These are phyloP conservation scores for Solanum tarapatanum DNA, from an alignment of 257 asterid genomes.

Conservation along the genomic window DNA sequence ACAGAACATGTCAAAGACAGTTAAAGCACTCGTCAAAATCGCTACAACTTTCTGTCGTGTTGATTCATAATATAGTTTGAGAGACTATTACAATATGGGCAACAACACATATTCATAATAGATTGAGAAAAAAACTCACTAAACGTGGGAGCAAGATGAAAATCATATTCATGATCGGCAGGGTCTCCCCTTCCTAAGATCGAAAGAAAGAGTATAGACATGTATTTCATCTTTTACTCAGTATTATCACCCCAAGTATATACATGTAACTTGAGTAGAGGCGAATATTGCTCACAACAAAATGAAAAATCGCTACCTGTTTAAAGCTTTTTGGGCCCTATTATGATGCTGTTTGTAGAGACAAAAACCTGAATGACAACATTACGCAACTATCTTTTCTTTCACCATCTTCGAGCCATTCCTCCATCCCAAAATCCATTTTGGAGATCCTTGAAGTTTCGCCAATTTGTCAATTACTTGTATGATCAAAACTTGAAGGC, in stretches of 20 bases:
- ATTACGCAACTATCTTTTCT: neutral
- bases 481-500: conserved; percentile 22
- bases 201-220: neutral
- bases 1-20: neutral
- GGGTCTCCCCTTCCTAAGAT: neutral
- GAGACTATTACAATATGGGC: neutral
- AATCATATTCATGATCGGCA: neutral
- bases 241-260: neutral
- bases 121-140: neutral
- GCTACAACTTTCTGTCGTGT: neutral
- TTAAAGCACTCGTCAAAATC: neutral
- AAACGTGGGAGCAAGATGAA: neutral
- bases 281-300: neutral
- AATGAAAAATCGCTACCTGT: neutral
- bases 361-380: neutral
- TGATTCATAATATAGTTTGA: neutral
- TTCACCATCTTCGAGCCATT: neutral
- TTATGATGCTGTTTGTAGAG: neutral
- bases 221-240: neutral
- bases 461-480: neutral
- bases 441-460: neutral
- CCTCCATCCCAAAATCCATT: neutral
- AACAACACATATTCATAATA: neutral
- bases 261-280: neutral
- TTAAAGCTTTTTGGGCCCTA: neutral